Evolutionary conservation across 1,284 basidiomycete species (phyloP).

Genomic region (Ceratobasidium sp.): DNA sequence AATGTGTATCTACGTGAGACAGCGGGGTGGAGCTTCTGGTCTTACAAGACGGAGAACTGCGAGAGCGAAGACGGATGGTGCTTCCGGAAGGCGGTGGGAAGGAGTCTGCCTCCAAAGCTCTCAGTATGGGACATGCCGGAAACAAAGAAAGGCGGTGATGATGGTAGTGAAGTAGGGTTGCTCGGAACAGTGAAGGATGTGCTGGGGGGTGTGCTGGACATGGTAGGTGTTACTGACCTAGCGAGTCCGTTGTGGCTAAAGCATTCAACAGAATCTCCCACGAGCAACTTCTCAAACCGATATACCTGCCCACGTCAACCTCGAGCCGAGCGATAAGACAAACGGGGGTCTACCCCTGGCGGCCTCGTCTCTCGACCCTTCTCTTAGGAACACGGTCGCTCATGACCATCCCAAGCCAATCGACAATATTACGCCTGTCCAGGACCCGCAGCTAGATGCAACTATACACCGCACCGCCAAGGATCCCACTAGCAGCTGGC

Average conservation of each 20-base stretch:
- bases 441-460: background rate
- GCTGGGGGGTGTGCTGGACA: conserved; percentile 4
- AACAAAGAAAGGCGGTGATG: background rate
- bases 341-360: no score
- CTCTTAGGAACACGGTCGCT: background rate
- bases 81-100: conserved; percentile 70
- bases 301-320: background rate
- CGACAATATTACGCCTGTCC: background rate
- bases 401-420: background rate
- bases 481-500: background rate
- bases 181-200: conserved; percentile 12
- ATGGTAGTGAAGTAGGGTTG: background rate
- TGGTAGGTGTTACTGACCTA: background rate
- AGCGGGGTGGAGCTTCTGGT: conserved; percentile 82
- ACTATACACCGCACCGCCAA: background rate
- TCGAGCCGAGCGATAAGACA: background rate
- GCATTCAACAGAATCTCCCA: conserved; percentile 40
- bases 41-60: conserved; percentile 73
- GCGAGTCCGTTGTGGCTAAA: conserved; percentile 13
- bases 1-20: conserved; percentile 70
- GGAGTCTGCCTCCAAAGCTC: conserved; percentile 68
- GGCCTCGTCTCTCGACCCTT: background rate
- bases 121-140: conserved; percentile 52
- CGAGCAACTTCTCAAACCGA: conserved; percentile 1
- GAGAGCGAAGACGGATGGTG: conserved; percentile 73